Base-by-base conservation (phyloP, 768 basidiomycete genomes). In the Hygrophorus pudorinus region DNA sequence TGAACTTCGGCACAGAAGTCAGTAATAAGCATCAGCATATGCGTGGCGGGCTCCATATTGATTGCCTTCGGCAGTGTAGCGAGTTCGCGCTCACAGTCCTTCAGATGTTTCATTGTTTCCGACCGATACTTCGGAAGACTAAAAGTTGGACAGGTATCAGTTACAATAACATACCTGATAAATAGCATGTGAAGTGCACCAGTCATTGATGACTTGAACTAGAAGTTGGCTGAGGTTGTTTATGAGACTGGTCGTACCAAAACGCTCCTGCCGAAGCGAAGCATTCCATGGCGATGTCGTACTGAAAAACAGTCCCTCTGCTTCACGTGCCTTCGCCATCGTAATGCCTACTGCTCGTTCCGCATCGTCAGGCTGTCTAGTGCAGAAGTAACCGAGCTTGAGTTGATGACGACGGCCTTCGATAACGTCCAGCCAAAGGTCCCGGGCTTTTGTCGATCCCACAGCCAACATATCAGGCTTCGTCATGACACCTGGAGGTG, bases 401-500 rank as follows among this genome's bases (percentile, higher is more conserved):
- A 75, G 53, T 24, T 50, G 49, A 48, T 75, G 62, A 21, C 61
- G 56, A 12, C 60, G 56, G 21, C 65, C 68, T 51, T 70, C 66
- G 2, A 71, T 54, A 6, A 70, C 58, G 36, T 70, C 66, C 5
- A 73, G 53, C 70, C 72, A 76, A 18, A 57, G 32, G 16, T 60
- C 46, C 10, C 61, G 60, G 38, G 64, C 46, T 47, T 67, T 58
- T 3, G 56, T 61, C 17, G 66, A 50, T 5, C 67, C 65, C 2
- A 47, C n/a, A 0, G 63, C 56, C 4, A 79, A 54, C 37, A 67
- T 68, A 51, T 78, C 76, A 0, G 71, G 68, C 56, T 78, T 78
- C 2, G 75, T 78, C 29, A 78, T 57, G 4, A 79, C 76, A 41
- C 73, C 74, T 76, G 45, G 0, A 6, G 29, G 21, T 13, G 5